These are phyloP conservation scores for Blastocystis sp. DNA, from an alignment of 352 stramenopile species.

Conservation along the genomic window DNA sequence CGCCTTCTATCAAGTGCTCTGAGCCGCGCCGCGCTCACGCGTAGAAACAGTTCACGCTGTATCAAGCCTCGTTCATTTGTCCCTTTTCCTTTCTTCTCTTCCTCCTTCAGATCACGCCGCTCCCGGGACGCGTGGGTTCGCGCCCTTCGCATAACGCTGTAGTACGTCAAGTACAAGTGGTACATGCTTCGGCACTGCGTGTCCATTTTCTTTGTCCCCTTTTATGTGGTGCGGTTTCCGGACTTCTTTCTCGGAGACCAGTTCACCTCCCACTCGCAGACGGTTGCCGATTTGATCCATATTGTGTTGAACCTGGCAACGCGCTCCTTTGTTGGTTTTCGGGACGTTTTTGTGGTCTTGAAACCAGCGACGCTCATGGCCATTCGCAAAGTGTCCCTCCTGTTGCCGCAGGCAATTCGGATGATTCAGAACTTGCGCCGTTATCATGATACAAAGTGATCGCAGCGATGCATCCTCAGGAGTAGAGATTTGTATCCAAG, in stretches of 20 bases:
- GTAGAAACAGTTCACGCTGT: not conserved
- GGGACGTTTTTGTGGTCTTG: not conserved
- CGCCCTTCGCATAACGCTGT: not conserved
- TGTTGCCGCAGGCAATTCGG: constrained; percentile 61
- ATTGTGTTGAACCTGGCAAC: constrained; percentile 18
- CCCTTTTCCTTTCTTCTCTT: constrained; percentile 39
- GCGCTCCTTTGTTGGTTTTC: not conserved
- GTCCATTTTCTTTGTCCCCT: constrained; percentile 52
- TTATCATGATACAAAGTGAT: constrained; percentile 64
- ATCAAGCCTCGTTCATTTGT: constrained; percentile 21
- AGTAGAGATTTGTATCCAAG: constrained; percentile 47
- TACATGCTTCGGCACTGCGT: constrained; percentile 69
- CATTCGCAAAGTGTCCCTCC: not conserved
- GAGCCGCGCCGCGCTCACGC: not conserved
- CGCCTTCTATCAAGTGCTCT: not conserved
- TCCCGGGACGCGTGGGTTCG: not conserved
- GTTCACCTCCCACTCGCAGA: constrained; percentile 66
- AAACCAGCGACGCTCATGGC: not conserved
- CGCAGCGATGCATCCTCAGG: not conserved
- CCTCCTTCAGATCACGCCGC: not conserved
- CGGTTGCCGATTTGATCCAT: constrained; percentile 41
- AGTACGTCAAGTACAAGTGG: constrained; percentile 30
- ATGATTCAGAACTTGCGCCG: constrained; percentile 50
- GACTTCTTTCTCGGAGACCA: constrained; percentile 69
- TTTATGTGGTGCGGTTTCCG: constrained; percentile 54